Conservation (phyloP, 345 rosid genomes). For the Sisymbrium altissimum region DNA sequence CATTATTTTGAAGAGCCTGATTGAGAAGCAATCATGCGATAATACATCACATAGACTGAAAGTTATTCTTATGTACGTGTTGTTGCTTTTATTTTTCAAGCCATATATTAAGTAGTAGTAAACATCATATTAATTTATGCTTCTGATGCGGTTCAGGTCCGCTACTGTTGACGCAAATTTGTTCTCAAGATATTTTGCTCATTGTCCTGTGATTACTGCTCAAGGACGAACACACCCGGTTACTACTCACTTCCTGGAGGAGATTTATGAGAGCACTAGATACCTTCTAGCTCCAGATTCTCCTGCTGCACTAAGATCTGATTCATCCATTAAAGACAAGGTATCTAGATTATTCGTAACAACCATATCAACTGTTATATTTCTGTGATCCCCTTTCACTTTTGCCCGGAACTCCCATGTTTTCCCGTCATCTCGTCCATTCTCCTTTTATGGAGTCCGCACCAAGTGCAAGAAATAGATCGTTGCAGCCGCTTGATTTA, state of each 20-base stretch:
- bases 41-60: slow-evolving; percentile 50
- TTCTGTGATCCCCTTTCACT: neutral
- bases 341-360: slow-evolving; percentile 34
- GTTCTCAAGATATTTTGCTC: slow-evolving; percentile 79
- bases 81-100: slow-evolving; percentile 2
- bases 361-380: neutral
- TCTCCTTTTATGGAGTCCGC: neutral
- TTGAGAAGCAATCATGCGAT: slow-evolving; percentile 70
- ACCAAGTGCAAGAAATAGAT: neutral
- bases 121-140: slow-evolving; percentile 2
- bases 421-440: neutral
- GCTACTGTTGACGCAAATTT: slow-evolving; percentile 90
- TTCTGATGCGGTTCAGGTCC: slow-evolving; percentile 53
- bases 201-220: slow-evolving; percentile 87
- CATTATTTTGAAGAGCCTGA: slow-evolving; percentile 80
- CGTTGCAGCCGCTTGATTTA: neutral
- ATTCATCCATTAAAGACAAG: slow-evolving; percentile 51
- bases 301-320: slow-evolving; percentile 62
- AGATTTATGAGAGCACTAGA: slow-evolving; percentile 63
- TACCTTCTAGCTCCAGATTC: slow-evolving; percentile 85
- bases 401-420: neutral
- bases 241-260: slow-evolving; percentile 75
- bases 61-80: slow-evolving; percentile 82
- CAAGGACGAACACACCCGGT: slow-evolving; percentile 90
- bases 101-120: neutral